phyloP scores from a whole-genome alignment of 73 alveolate genomes.

The Paramecium sexaurelia region DNA sequence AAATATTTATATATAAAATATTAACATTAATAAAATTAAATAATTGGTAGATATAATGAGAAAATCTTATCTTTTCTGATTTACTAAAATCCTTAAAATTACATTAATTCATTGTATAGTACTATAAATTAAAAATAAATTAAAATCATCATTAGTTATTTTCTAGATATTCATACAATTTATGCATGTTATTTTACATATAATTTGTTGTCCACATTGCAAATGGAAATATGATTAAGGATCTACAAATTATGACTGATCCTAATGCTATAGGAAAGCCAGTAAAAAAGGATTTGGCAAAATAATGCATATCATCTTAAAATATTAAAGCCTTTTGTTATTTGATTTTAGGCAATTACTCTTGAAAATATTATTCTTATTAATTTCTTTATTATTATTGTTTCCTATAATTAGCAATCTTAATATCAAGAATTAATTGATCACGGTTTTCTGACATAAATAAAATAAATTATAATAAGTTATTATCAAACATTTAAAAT shows the following conservation, averaged over 20 bases:
- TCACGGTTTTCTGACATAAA: background rate
- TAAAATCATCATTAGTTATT: background rate
- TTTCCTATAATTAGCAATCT: slow-evolving; percentile 40
- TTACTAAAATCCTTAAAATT: background rate
- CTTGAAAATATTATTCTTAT: background rate
- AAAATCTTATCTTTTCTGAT: no score
- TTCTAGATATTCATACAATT: background rate
- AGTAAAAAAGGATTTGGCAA: background rate
- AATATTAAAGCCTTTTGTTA: background rate
- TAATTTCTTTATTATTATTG: background rate
- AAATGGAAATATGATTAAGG: background rate
- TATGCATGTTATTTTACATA: background rate
- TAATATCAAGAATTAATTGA: slow-evolving; percentile 12
- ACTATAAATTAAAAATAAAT: background rate
- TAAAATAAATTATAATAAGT: background rate
- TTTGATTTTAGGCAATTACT: background rate
- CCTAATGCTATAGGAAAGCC: slow-evolving; percentile 2
- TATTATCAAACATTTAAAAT: slow-evolving; percentile 62
- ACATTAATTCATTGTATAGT: background rate
- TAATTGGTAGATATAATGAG: no score
- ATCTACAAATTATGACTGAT: background rate
- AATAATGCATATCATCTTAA: background rate
- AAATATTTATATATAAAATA: no score
- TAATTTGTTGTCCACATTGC: background rate
- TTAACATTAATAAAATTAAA: no score